Conservation (phyloP, 345 rosid genomes). For the Clausena lansium region DNA sequence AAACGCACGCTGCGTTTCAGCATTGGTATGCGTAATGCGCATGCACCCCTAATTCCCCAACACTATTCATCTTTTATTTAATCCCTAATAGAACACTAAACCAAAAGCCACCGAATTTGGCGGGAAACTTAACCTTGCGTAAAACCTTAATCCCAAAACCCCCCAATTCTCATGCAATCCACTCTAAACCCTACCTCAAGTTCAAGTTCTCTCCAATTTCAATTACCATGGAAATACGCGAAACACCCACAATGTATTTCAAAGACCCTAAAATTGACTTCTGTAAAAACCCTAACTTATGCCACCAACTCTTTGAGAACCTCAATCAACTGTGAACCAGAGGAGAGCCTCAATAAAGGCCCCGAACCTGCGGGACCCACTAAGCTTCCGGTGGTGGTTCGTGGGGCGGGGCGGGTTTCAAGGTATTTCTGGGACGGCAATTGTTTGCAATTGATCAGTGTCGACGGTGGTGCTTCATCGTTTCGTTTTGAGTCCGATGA, state of each 20-base stretch:
- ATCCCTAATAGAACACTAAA: constrained; percentile 19
- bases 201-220: constrained; percentile 20
- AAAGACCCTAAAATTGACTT: constrained; percentile 13
- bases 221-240: constrained; percentile 28
- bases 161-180: constrained; percentile 49
- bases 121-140: constrained; percentile 17
- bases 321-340: constrained; percentile 39
- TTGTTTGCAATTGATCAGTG: constrained; percentile 36
- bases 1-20: background rate
- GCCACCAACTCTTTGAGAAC: constrained; percentile 31
- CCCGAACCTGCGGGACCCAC: constrained; percentile 11
- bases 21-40: background rate
- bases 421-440: constrained; percentile 65
- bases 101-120: constrained; percentile 17
- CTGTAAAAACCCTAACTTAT: constrained; percentile 23
- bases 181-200: constrained; percentile 22
- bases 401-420: constrained; percentile 47
- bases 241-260: constrained; percentile 14
- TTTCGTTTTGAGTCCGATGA: constrained; percentile 33
- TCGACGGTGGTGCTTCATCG: constrained; percentile 40
- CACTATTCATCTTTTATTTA: background rate
- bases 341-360: constrained; percentile 27
- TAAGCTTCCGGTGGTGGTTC: constrained; percentile 50
- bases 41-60: background rate
- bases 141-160: background rate